phyloP scores from a whole-genome alignment of 768 basidiomycete species.

The Ephemerocybe angulata region DNA sequence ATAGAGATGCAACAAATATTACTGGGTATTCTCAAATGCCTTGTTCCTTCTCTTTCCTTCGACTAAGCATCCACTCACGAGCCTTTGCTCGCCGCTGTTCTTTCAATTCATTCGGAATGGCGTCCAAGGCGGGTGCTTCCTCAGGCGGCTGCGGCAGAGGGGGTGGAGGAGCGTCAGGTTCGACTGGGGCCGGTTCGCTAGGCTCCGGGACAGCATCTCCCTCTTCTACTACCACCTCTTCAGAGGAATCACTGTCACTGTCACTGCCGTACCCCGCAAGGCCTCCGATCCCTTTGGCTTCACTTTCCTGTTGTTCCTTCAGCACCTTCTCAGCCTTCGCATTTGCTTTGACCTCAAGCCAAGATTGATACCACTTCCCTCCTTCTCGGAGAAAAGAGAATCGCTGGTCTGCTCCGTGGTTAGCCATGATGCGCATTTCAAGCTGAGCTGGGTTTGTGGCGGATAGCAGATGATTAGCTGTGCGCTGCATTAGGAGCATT shows the following conservation, averaged over 20 bases:
- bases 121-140: not conserved
- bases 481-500: constrained; percentile 63
- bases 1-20: too few species aligned
- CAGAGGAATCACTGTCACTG: constrained; percentile 26
- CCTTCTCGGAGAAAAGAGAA: constrained; percentile 68
- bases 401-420: constrained; percentile 71
- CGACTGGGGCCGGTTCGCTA: not conserved
- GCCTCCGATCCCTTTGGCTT: constrained; percentile 40
- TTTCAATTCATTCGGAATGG: not conserved
- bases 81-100: not conserved
- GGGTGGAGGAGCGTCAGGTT: not conserved
- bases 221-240: constrained; percentile 10
- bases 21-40: too few species aligned
- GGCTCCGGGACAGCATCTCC: not conserved
- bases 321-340: constrained; percentile 32
- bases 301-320: constrained; percentile 19
- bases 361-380: constrained; percentile 68
- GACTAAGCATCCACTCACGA: constrained; percentile 3
- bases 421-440: constrained; percentile 86
- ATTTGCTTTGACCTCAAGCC: constrained; percentile 54
- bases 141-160: not conserved
- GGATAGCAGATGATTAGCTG: constrained; percentile 61
- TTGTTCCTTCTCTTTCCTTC: not conserved
- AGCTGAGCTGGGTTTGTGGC: constrained; percentile 79
- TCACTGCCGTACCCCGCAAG: constrained; percentile 58